These are phyloP conservation scores for Chlamydomonas sphaeroides DNA, from an alignment of 139 green algal genomes.

Conservation along the genomic window DNA sequence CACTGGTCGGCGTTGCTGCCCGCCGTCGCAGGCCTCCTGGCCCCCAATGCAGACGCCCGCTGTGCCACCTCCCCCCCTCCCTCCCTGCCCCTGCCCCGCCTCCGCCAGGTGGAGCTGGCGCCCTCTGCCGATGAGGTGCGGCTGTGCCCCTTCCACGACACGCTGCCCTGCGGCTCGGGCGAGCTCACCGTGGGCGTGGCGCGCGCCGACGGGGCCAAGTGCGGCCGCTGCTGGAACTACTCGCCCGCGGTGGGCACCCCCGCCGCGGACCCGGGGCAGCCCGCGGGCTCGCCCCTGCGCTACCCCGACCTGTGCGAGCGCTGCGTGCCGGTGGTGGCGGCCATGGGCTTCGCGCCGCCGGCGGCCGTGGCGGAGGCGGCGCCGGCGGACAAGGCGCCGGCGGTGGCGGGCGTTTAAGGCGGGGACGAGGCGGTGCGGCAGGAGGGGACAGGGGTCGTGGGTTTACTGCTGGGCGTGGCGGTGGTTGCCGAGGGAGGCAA, in stretches of 20 bases:
- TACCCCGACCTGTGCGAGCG: slow-evolving; percentile 92
- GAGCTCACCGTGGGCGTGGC: slow-evolving; percentile 83
- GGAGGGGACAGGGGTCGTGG: too few species aligned
- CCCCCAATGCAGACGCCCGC: too few species aligned
- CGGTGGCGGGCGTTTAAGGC: too few species aligned
- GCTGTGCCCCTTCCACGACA: slow-evolving; percentile 29
- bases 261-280: slow-evolving; percentile 15
- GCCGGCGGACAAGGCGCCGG: too few species aligned
- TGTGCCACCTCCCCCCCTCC: background rate
- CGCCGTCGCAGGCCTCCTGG: too few species aligned
- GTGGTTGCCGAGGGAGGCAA: too few species aligned
- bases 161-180: slow-evolving; percentile 39
- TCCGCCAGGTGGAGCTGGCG: slow-evolving; percentile 39
- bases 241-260: slow-evolving; percentile 65
- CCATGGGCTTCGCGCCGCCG: slow-evolving; percentile 65
- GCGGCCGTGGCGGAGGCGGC: too few species aligned
- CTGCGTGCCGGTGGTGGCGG: slow-evolving; percentile 85
- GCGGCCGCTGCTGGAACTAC: slow-evolving; percentile 97
- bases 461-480: too few species aligned
- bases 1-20: too few species aligned
- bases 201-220: slow-evolving; percentile 86
- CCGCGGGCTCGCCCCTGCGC: slow-evolving; percentile 8
- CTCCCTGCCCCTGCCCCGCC: background rate
- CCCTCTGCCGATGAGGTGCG: slow-evolving; percentile 9
- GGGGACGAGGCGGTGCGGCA: too few species aligned